A percentile compares a stretch with the other conserved stretches of the same genome.
These are phyloP conservation scores for Berberis vulgaris DNA, from an alignment of 164 flowering plant species.

Conservation along the genomic window DNA sequence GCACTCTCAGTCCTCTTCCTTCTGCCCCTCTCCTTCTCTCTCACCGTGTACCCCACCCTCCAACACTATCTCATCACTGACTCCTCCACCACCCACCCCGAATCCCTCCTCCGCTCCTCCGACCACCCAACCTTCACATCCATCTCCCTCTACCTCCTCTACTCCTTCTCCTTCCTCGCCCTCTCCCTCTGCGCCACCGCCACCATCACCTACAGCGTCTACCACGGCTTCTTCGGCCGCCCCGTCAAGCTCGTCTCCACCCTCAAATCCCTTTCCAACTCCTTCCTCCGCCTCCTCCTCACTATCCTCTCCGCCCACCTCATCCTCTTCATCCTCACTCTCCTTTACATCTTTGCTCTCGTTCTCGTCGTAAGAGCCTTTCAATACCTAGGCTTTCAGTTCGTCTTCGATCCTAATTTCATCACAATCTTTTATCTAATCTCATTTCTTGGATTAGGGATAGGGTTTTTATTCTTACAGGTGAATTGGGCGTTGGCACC, in stretches of 20 bases:
- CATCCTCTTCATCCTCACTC: slow-evolving; percentile 6
- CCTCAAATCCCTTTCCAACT: slow-evolving; percentile 23
- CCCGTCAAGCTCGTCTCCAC: slow-evolving; percentile 56
- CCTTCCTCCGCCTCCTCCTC: slow-evolving; percentile 31
- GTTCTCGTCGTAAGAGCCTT: slow-evolving; percentile 13
- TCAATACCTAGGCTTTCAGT: background rate
- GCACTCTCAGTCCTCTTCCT: slow-evolving; percentile 66
- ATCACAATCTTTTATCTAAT: slow-evolving; percentile 5
- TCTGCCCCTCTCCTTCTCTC: slow-evolving; percentile 48
- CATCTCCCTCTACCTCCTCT: slow-evolving; percentile 16
- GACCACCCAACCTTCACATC: background rate
- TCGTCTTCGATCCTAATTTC: slow-evolving; percentile 4
- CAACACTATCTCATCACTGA: background rate
- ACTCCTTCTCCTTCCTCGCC: slow-evolving; percentile 12
- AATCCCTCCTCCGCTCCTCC: slow-evolving; percentile 18
- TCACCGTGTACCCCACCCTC: slow-evolving; percentile 28
- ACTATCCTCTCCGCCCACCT: slow-evolving; percentile 17
- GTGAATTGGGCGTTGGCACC: slow-evolving; percentile 37
- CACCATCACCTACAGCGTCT: slow-evolving; percentile 46
- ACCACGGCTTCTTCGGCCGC: slow-evolving; percentile 62
- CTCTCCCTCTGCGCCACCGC: slow-evolving; percentile 37
- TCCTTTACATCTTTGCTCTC: slow-evolving; percentile 3
- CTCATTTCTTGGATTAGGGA: slow-evolving; percentile 3
- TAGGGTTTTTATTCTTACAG: slow-evolving; percentile 18
- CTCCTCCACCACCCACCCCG: background rate